phyloP scores from a whole-genome alignment of 2,329 filamentous ascomycete genomes.

The Bipolaris gigantea region DNA sequence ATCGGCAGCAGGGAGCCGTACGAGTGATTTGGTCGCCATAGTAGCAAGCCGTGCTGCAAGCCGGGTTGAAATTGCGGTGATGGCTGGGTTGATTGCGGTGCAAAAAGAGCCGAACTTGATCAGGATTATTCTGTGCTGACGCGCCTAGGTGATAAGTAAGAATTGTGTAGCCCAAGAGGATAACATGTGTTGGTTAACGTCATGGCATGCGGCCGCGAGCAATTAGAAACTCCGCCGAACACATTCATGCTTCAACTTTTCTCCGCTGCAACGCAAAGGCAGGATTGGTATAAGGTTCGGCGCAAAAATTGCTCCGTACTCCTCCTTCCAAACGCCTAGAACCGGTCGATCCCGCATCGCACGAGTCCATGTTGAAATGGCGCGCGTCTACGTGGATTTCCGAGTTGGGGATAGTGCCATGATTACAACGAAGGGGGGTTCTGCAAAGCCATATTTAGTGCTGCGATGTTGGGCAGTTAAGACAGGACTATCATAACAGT shows the following conservation, averaged over 20 bases:
- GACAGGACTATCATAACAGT: not conserved
- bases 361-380: too few species aligned
- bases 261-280: not conserved
- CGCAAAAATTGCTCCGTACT: too few species aligned
- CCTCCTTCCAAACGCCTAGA: too few species aligned
- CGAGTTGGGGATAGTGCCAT: not conserved
- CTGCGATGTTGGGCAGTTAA: not conserved
- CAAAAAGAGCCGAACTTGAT: not conserved
- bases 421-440: not conserved
- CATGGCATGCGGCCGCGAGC: not conserved
- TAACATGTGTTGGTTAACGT: not conserved
- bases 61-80: not conserved
- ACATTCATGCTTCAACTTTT: too few species aligned
- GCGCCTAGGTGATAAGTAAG: not conserved
- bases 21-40: constrained; percentile 6
- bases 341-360: too few species aligned
- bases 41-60: not conserved
- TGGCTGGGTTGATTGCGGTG: not conserved
- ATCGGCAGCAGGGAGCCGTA: not conserved
- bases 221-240: not conserved
- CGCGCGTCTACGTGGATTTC: too few species aligned
- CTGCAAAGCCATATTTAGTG: not conserved
- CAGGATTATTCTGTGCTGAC: not conserved
- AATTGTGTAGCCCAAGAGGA: not conserved
- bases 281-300: not conserved